Conservation (phyloP, 1,139 yeast species). For the Taphrina flavorubra region DNA sequence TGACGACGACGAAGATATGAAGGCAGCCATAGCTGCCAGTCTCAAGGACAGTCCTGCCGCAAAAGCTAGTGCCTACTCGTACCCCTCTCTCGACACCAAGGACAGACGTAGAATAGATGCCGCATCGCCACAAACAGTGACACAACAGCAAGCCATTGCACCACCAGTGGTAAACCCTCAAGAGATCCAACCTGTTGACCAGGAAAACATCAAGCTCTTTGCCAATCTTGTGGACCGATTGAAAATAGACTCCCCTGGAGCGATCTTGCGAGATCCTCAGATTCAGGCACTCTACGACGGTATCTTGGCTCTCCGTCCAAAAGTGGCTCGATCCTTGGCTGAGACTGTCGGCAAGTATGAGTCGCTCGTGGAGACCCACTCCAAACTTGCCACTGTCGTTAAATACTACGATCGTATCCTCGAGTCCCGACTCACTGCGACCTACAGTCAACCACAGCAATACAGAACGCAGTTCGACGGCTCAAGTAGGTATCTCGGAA, state of each 20-base stretch:
- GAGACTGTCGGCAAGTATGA: constrained; percentile 70
- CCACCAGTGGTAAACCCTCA: constrained; percentile 41
- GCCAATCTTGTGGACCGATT: constrained; percentile 66
- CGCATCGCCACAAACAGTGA: constrained; percentile 43
- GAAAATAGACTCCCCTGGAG: constrained; percentile 59
- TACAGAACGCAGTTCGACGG: not conserved
- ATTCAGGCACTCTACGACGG: constrained; percentile 69
- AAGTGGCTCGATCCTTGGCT: constrained; percentile 68
- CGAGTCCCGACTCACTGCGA: constrained; percentile 66
- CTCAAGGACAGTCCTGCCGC: constrained; percentile 59
- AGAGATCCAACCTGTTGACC: constrained; percentile 65
- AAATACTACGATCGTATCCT: constrained; percentile 77
- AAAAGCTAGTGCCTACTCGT: constrained; percentile 3
- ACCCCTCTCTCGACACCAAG: constrained; percentile 16
- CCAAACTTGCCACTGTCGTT: constrained; percentile 78
- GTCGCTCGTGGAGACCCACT: constrained; percentile 72
- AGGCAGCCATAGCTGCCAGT: constrained; percentile 95
- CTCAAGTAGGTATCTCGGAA: not conserved
- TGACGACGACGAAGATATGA: constrained; percentile 87
- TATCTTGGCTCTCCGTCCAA: constrained; percentile 73
- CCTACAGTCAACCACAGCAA: constrained; percentile 52
- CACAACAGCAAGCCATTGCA: constrained; percentile 43
- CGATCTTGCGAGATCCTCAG: constrained; percentile 65
- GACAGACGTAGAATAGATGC: constrained; percentile 42
- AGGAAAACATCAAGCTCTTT: constrained; percentile 71